Evolutionary conservation across 2,329 filamentous ascomycete species (phyloP).

Genomic region (Alternaria postmessia): DNA sequence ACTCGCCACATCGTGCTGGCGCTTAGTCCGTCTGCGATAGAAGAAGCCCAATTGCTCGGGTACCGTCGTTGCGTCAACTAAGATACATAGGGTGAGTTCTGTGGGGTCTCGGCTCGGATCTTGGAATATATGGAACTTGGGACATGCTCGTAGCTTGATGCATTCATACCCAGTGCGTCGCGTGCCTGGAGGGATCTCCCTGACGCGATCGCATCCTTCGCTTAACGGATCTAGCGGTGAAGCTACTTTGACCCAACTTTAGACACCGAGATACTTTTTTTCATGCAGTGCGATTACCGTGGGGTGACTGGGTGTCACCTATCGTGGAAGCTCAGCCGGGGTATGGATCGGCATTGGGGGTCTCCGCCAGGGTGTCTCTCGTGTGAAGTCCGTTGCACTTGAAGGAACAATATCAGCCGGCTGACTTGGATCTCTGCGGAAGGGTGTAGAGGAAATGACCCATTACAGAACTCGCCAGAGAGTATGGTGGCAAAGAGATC

Average conservation of each 20-base stretch:
- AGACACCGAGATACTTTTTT: slow-evolving; percentile 16
- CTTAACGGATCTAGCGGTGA: slow-evolving; percentile 21
- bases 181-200: slow-evolving; percentile 26
- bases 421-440: slow-evolving; percentile 3
- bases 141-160: slow-evolving; percentile 15
- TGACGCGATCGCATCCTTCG: slow-evolving; percentile 23
- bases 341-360: slow-evolving; percentile 25
- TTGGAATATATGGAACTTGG: slow-evolving; percentile 5
- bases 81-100: slow-evolving; percentile 2
- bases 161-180: slow-evolving; percentile 27
- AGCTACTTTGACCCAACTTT: slow-evolving; percentile 12
- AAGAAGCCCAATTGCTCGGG: slow-evolving; percentile 4
- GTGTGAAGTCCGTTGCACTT: slow-evolving; percentile 8
- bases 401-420: slow-evolving; percentile 6
- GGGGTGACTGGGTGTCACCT: slow-evolving; percentile 6
- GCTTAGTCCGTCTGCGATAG: slow-evolving; percentile 7
- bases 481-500: slow-evolving; percentile 38
- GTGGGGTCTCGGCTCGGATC: background rate
- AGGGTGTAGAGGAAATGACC: slow-evolving; percentile 7
- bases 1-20: slow-evolving; percentile 6
- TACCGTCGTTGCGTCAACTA: slow-evolving; percentile 8
- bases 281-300: slow-evolving; percentile 11
- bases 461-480: slow-evolving; percentile 7
- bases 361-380: slow-evolving; percentile 21
- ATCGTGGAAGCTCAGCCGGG: slow-evolving; percentile 11